phyloP scores from a whole-genome alignment of 106 monocot genomes.

The Allium fistulosum region DNA sequence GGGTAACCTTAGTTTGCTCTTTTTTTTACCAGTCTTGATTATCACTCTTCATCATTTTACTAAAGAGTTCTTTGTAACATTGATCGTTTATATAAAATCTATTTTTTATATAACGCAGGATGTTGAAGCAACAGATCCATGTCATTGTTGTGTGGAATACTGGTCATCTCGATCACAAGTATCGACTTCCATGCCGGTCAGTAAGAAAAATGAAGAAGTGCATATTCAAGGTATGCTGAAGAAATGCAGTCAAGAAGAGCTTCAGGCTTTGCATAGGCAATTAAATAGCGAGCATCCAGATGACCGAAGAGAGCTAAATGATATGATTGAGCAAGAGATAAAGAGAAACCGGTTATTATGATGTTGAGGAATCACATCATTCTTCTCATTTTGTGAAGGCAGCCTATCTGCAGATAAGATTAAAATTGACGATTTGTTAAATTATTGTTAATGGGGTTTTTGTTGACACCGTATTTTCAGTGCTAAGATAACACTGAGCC shows the following conservation, averaged over 20 bases:
- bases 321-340: constrained; percentile 15
- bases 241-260: constrained; percentile 22
- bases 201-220: neutral
- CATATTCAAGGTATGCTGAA: constrained; percentile 14
- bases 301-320: neutral
- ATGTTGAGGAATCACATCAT: neutral
- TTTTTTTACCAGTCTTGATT: neutral
- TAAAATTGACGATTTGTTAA: no score
- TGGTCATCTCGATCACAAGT: constrained; percentile 28
- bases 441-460: no score
- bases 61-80: neutral
- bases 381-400: no score
- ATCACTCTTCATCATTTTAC: neutral
- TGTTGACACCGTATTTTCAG: no score
- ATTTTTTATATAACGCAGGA: constrained; percentile 20
- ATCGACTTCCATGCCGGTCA: neutral
- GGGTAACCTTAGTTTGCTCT: neutral
- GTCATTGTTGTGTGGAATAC: constrained; percentile 34
- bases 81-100: neutral
- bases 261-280: constrained; percentile 12
- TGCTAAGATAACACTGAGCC: no score
- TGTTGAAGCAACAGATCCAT: constrained; percentile 41
- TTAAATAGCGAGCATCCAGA: neutral
- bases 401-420: no score
- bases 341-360: neutral